Evolutionary conservation across 306 rosid genomes (phyloP).

Genomic region (Comarum palustre): DNA sequence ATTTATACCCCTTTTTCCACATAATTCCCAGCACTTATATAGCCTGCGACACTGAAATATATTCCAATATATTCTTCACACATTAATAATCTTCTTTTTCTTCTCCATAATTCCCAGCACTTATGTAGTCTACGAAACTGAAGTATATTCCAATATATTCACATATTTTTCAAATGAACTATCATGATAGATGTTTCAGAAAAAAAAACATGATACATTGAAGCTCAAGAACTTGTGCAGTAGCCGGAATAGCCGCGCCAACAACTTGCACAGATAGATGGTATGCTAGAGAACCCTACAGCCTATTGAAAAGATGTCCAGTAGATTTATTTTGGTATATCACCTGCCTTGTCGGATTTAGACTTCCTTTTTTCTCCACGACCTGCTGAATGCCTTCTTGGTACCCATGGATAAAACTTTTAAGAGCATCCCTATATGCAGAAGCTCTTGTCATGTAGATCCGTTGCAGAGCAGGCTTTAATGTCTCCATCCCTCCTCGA

Average conservation of each 20-base stretch:
- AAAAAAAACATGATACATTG: not conserved
- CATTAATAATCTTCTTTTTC: too few relatives aligned
- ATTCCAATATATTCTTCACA: not conserved
- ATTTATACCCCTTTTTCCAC: too few relatives aligned
- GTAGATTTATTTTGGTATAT: slow-evolving; percentile 1
- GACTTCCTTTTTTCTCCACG: slow-evolving; percentile 52
- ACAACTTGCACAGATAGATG: not conserved
- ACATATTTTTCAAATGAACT: not conserved
- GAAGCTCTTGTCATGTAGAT: slow-evolving; percentile 90
- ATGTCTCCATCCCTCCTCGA: slow-evolving; percentile 65
- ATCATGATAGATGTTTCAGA: not conserved
- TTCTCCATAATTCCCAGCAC: not conserved
- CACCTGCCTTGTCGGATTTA: slow-evolving; percentile 32
- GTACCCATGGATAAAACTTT: slow-evolving; percentile 63
- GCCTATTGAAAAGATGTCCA: not conserved
- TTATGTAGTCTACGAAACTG: not conserved
- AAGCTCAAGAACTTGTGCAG: not conserved
- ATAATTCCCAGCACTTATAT: not conserved
- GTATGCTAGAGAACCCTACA: not conserved
- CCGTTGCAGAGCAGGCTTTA: slow-evolving; percentile 80
- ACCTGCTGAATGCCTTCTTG: slow-evolving; percentile 75
- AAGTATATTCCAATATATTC: not conserved
- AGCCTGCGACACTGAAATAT: not conserved
- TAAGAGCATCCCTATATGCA: slow-evolving; percentile 65
- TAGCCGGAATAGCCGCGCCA: not conserved